Percentiles rank a stretch among this genome's conserved stretches.
phyloP scores from a whole-genome alignment of 2,329 filamentous ascomycete species.

The Trichoderma asperellum region DNA sequence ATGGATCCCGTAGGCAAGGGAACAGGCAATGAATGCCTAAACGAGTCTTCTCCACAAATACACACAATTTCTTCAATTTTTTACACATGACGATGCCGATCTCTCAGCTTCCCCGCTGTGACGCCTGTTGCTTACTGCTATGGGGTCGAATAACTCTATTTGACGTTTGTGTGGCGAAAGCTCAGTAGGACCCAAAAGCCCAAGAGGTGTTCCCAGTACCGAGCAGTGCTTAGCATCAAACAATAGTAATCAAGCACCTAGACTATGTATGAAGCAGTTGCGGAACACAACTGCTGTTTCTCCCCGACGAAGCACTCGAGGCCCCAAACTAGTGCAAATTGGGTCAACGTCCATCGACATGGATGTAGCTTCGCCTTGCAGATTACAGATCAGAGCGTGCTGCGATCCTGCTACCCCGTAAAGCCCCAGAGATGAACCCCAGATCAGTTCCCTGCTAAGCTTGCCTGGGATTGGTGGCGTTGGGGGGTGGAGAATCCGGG shows the following conservation, averaged over 20 bases:
- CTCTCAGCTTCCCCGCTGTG: constrained; percentile 8
- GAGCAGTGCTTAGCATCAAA: neutral
- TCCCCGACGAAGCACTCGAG: neutral
- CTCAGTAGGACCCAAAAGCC: neutral
- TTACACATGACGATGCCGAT: neutral
- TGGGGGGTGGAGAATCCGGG: neutral
- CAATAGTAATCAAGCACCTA: neutral
- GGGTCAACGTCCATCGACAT: neutral
- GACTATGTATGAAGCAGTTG: neutral
- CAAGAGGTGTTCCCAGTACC: neutral
- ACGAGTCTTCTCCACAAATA: neutral
- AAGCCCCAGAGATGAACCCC: constrained; percentile 8
- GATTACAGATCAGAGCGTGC: neutral
- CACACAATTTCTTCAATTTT: neutral
- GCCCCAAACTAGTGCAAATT: neutral
- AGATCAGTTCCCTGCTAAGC: constrained; percentile 5
- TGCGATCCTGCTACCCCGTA: neutral
- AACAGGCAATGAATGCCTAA: neutral
- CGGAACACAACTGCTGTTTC: neutral
- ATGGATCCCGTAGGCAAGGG: neutral
- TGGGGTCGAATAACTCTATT: neutral
- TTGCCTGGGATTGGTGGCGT: neutral
- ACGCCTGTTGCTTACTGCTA: neutral
- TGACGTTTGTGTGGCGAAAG: neutral
- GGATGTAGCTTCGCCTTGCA: neutral